phyloP scores from a whole-genome alignment of 305 asterid genomes.

The Lippia alba region DNA sequence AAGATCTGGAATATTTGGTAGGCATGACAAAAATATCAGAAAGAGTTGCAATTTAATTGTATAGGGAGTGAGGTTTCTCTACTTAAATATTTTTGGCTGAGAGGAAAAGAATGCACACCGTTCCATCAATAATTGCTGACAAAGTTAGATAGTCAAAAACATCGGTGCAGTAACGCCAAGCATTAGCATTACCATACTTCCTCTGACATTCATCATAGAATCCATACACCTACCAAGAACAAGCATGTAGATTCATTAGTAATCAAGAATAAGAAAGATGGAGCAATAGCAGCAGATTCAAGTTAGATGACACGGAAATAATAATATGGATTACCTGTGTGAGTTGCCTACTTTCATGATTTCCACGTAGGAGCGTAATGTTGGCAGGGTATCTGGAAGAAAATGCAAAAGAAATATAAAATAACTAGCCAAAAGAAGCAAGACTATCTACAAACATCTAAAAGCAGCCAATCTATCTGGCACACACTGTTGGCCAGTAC shows the following conservation, averaged over 20 bases:
- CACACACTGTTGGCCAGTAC: constrained; percentile 23
- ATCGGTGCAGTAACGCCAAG: constrained; percentile 99
- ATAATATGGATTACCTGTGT: constrained; percentile 70
- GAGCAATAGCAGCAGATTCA: background rate
- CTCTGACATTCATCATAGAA: constrained; percentile 98
- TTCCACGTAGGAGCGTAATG: constrained; percentile 95
- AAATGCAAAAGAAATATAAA: constrained; percentile 30
- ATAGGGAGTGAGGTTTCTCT: constrained; percentile 12
- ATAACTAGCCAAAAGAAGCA: constrained; percentile 29
- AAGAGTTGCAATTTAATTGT: constrained; percentile 18
- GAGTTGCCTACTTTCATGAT: constrained; percentile 97
- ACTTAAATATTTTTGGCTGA: constrained; percentile 6
- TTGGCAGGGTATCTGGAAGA: constrained; percentile 89
- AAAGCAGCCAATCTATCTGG: constrained; percentile 1
- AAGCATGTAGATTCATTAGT: constrained; percentile 31
- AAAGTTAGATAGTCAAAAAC: constrained; percentile 94
- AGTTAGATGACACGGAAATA: too few species aligned
- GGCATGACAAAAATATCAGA: constrained; percentile 1
- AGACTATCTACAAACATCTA: constrained; percentile 24
- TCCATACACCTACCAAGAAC: constrained; percentile 81
- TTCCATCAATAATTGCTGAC: constrained; percentile 96
- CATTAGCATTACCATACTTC: constrained; percentile 96
- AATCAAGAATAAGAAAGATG: constrained; percentile 23
- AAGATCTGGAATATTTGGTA: constrained; percentile 5
- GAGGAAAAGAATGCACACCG: constrained; percentile 57